phyloP scores from a whole-genome alignment of 2,329 filamentous ascomycete genomes.

The Alternaria arborescens region DNA sequence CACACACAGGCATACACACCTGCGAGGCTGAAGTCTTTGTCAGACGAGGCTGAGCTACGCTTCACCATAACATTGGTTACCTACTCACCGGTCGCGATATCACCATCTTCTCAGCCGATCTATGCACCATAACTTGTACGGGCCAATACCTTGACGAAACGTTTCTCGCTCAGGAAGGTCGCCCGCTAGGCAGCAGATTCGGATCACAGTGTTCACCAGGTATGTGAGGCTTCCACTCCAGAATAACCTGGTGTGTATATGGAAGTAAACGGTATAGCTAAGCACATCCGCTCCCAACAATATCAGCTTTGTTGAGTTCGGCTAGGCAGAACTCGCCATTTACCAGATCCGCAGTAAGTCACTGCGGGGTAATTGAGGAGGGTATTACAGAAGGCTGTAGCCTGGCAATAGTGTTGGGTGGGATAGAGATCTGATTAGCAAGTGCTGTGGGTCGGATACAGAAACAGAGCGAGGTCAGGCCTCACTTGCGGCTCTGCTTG shows the following conservation, averaged over 20 bases:
- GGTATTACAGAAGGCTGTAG: slow-evolving; percentile 10
- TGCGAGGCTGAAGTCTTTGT: slow-evolving; percentile 21
- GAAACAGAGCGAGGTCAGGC: slow-evolving; percentile 5
- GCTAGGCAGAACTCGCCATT: slow-evolving; percentile 13
- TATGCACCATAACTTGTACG: slow-evolving; percentile 3
- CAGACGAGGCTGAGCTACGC: slow-evolving; percentile 24
- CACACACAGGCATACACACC: slow-evolving; percentile 8
- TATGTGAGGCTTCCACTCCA: slow-evolving; percentile 11
- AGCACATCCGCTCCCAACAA: slow-evolving; percentile 4
- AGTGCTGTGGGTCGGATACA: not conserved
- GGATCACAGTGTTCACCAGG: slow-evolving; percentile 17
- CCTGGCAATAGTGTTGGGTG: slow-evolving; percentile 13
- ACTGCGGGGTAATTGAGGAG: slow-evolving; percentile 17
- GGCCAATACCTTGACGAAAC: slow-evolving; percentile 17
- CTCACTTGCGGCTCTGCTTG: slow-evolving; percentile 18
- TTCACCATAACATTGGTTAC: slow-evolving; percentile 15
- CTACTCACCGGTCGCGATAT: slow-evolving; percentile 25
- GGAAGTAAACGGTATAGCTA: not conserved
- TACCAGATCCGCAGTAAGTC: not conserved
- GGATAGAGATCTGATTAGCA: slow-evolving; percentile 3
- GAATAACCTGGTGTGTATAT: slow-evolving; percentile 4
- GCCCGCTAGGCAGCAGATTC: slow-evolving; percentile 22
- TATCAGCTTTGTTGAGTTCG: slow-evolving; percentile 14
- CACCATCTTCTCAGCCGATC: slow-evolving; percentile 4
- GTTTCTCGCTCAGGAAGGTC: slow-evolving; percentile 8